Evolutionary conservation across 139 green algal genomes (phyloP), one percentile per base, ranked within the genome.

Genomic region (Yamagishiella unicocca): DNA sequence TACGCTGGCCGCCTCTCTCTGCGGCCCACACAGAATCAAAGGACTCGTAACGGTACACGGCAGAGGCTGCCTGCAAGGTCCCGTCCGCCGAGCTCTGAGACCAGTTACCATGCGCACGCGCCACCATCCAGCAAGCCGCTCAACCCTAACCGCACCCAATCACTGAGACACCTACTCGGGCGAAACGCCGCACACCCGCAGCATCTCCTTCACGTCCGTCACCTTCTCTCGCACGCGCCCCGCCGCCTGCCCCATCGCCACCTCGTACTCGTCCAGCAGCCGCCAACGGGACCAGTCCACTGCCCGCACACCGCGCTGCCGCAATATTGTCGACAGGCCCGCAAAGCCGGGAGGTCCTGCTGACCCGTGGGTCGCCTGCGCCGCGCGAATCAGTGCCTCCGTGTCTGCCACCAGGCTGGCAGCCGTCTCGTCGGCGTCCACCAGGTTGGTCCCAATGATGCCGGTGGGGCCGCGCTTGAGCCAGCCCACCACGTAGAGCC

Each of bases 401-500:
- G 54, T 35, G 76, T 97, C 95, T 25, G 91, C 82, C 9, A 71
- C 64, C 25, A 98, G 92, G 42, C 79, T 90, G 21, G 21, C 62
- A 5, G 66, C 80, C 62, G 95, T 97, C 80, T 98, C 94, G 61
- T 97, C 93, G 0, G 96, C 96, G 90, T 97, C 95, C 43, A 95
- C 86, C 33, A 97, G 68, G 84, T 99, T 99, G 40, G 95, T 98
- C 40, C 96, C 97, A 35, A 99, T 98, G 89, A 98, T 98, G 85
- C 97, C 97, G 5, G 94, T 95, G 0, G 97, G 96, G 0, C 97
- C 97, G 19, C 97, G 92, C 90, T 97, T 98, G 1, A 97, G 53
- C 97, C 97, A 99, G 31, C 97, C 97, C 66, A 89, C 93, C 43
- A 97, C 96, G 78, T 98, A 99, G 50, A 98, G 61, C 4, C 96